Evolutionary conservation across 768 basidiomycete genomes (phyloP), one percentile per base, ranked within the genome.

Genomic region (Tylopilus cervinicoccineus): DNA sequence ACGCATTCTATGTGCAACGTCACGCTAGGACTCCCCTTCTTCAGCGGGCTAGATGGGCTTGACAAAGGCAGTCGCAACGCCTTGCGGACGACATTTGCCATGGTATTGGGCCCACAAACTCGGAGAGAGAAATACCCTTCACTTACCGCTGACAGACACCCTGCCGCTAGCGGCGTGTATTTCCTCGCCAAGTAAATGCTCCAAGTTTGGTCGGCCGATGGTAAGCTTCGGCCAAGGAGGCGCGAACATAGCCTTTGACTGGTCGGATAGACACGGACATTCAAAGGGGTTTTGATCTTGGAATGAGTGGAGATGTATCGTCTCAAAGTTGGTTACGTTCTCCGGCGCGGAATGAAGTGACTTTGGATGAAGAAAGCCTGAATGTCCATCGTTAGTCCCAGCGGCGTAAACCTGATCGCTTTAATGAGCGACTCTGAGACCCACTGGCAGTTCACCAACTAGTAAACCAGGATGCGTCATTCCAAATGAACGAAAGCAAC

Each of bases 121-220:
- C 14, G 10, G 16, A 5, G 14, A 7, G 9, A 10, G 6, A 34
- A 7, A 8, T 2, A 19, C n/a, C n/a, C n/a, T n/a, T n/a, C n/a
- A 61, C 70, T 8, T 43, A 75, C 77, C 77, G 34, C 68, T 74
- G 23, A 80, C 70, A 6, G 72, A 73, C 45, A 76, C 61, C 6
- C 61, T 57, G 2, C 72, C 73, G 2, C 53, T 57, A 2, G 61
- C 59, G 5, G 46, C 45, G 1, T 47, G 57, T 0, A 73, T 65
- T 52, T 76, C 76, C 12, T 64, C 60, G 6, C 53, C 39, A 0
- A 78, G 49, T 10, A 78, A 52, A 0, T 42, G 50, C 6, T 55
- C 39, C 13, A 80, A 45, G 47, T 78, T 67, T 3, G 76, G 76
- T 2, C 78, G 62, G 4, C 77, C 74, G 5, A 60, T 52, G 11